Evolutionary conservation across 108 stramenopile genomes (phyloP).

Genomic region (Nannochloropsis granulata): DNA sequence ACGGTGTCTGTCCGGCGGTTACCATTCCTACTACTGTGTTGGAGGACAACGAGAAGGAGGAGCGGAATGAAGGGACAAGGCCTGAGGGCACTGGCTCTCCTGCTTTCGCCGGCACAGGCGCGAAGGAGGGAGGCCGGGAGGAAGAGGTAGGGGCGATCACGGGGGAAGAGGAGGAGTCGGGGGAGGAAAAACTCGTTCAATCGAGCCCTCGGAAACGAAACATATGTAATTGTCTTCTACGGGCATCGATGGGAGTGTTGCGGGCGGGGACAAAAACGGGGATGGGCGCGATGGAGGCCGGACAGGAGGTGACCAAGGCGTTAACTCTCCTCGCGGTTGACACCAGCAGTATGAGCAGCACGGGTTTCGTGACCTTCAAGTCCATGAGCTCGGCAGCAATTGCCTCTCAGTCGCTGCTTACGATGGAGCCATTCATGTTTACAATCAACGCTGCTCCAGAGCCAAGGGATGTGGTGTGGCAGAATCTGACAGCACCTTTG

Average conservation of each 20-base stretch:
- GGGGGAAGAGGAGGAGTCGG: not conserved
- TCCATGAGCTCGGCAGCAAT: not conserved
- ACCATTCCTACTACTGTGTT: not conserved
- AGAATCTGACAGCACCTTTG: not conserved
- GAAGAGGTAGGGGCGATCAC: not conserved
- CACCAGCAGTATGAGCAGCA: not conserved
- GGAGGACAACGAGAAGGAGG: not conserved
- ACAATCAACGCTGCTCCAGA: not conserved
- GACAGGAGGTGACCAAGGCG: not conserved
- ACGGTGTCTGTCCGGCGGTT: too few relatives aligned
- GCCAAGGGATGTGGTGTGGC: not conserved
- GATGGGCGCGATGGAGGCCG: not conserved
- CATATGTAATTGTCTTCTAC: not conserved
- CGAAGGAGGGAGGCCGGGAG: not conserved
- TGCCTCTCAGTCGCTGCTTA: not conserved
- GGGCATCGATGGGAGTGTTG: not conserved
- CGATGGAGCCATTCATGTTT: not conserved
- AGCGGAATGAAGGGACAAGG: not conserved
- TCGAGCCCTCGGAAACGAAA: not conserved
- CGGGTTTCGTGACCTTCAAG: not conserved
- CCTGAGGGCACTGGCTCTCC: too few relatives aligned
- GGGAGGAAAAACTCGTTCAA: too few relatives aligned
- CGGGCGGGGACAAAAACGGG: not conserved
- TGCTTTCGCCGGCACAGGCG: too few relatives aligned
- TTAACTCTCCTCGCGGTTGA: not conserved